A percentile compares a stretch with the other conserved stretches of the same genome.
These are phyloP conservation scores for Aspergillus eucalypticola DNA, from an alignment of 2,329 filamentous ascomycete species.

Conservation along the genomic window DNA sequence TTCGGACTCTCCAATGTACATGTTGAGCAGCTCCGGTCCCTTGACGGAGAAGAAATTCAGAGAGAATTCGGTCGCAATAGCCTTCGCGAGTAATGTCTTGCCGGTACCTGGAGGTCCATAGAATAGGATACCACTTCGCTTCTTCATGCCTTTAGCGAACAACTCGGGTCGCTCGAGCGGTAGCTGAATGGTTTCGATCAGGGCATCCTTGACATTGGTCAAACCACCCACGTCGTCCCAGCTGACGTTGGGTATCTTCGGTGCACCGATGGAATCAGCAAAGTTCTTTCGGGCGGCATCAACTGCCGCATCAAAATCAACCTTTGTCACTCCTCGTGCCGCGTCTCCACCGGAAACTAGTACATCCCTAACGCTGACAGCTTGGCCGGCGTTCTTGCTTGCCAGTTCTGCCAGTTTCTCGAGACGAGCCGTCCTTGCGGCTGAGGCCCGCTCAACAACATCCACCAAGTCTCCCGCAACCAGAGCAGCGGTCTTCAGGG, in stretches of 20 bases:
- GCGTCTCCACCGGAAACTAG: constrained; percentile 80
- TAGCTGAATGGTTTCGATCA: constrained; percentile 93
- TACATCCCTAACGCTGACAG: constrained; percentile 75
- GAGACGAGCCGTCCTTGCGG: constrained; percentile 73
- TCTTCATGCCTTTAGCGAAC: constrained; percentile 97
- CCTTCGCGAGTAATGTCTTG: constrained; percentile 99
- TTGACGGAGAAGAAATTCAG: constrained; percentile 99
- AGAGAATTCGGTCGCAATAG: constrained; percentile 97
- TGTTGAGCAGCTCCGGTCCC: constrained; percentile 94
- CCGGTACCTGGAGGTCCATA: constrained; percentile 98
- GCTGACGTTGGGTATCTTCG: constrained; percentile 94
- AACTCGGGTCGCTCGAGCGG: constrained; percentile 88
- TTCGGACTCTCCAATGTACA: constrained; percentile 99
- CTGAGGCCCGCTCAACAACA: constrained; percentile 84
- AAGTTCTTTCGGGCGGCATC: constrained; percentile 97
- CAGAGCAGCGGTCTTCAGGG: constrained; percentile 91
- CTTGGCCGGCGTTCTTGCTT: constrained; percentile 29
- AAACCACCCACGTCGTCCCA: constrained; percentile 97
- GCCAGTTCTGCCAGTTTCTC: constrained; percentile 63
- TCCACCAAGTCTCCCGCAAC: constrained; percentile 94
- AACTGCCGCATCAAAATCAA: constrained; percentile 89
- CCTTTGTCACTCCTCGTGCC: constrained; percentile 74
- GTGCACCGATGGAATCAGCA: constrained; percentile 92
- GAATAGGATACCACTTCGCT: constrained; percentile 96
- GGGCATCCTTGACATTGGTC: constrained; percentile 92